Conservation (phyloP, 768 basidiomycete genomes). For the Mycena floridula region DNA sequence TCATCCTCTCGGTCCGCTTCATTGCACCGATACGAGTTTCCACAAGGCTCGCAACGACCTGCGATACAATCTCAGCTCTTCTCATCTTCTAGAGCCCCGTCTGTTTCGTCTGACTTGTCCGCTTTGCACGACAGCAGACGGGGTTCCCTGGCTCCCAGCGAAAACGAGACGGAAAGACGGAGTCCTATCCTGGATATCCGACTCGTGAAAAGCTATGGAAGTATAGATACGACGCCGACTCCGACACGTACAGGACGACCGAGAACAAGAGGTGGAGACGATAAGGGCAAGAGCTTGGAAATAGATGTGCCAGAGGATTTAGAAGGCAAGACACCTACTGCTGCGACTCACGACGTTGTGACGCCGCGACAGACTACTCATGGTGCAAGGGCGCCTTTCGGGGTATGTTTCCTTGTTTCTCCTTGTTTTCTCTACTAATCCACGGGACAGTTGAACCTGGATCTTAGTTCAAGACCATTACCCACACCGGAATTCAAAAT, state of each 20-base stretch:
- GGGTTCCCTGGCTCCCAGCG: background rate
- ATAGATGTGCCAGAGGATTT: too few species aligned
- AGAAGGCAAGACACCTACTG: too few species aligned
- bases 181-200: background rate
- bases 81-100: background rate
- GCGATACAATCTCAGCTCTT: background rate
- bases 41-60: background rate
- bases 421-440: too few species aligned
- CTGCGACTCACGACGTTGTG: too few species aligned
- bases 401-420: too few species aligned
- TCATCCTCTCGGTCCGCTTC: slow-evolving; percentile 13
- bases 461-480: too few species aligned
- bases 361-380: too few species aligned
- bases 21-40: background rate
- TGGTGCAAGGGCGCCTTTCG: too few species aligned
- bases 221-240: background rate
- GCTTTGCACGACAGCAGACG: background rate
- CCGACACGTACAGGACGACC: background rate
- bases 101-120: background rate
- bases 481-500: too few species aligned
- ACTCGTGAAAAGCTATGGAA: background rate
- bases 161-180: background rate
- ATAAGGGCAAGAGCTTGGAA: too few species aligned
- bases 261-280: background rate
- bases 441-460: too few species aligned